Conservation (phyloP, 345 rosid genomes). For the Mangifera indica region DNA sequence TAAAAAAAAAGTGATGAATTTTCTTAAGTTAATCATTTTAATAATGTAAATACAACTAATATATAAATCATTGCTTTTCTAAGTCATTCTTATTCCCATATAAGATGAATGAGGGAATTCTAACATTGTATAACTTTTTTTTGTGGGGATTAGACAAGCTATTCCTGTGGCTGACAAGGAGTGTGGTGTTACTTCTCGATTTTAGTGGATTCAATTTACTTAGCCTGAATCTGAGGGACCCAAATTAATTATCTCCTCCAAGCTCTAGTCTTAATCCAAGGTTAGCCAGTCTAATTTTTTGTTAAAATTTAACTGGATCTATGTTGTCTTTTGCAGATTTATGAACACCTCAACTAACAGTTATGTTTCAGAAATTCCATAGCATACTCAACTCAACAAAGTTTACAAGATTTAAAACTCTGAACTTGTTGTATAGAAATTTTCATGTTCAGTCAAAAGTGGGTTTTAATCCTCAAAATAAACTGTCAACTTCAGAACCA, state of each 20-base stretch:
- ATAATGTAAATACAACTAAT: no score
- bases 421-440: conserved; percentile 23
- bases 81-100: no score
- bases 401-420: conserved; percentile 14
- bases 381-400: not conserved
- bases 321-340: not conserved
- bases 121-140: no score
- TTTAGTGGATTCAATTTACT: no score
- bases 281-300: not conserved
- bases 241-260: not conserved
- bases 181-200: no score
- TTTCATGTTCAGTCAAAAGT: conserved; percentile 24
- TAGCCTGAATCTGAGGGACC: no score
- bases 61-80: no score
- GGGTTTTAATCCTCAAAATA: conserved; percentile 31
- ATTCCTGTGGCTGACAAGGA: no score
- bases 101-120: no score
- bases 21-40: no score
- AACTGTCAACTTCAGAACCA: conserved; percentile 23
- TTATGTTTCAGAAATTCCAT: conserved; percentile 26
- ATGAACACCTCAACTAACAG: not conserved
- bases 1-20: no score
- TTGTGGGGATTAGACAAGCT: no score
- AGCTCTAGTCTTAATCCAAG: conserved; percentile 2
- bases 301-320: not conserved